Evolutionary conservation across 2,329 filamentous ascomycete genomes (phyloP), one percentile per base, ranked within the genome.

Genomic region (Colletotrichum sp.): DNA sequence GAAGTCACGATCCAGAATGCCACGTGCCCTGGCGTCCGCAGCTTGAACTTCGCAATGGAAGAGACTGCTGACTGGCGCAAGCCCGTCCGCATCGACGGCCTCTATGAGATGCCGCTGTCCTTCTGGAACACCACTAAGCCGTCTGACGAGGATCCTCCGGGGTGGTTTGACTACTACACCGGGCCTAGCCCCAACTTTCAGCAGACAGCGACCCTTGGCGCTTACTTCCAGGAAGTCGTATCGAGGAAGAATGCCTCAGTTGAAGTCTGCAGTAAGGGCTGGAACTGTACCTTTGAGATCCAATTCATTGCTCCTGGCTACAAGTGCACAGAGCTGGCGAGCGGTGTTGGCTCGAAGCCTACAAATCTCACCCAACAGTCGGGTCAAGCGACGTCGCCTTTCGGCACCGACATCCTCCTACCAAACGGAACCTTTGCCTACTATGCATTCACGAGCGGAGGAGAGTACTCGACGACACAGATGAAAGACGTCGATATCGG

Each of bases 281-380:
- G 82, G 81, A 85, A 85, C 67, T 86, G 84, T 57, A 83, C 81
- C 3, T 85, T 83, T 69, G 79, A 77, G 0, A 75, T 84, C 32
- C 77, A 80, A 16, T 85, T 86, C 60, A 79, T 78, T 4, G 84
- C 78, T 5, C 84, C 84, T 0, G 84, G 83, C 2, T 85, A 85
- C 72, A 83, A 83, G 75, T 86, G 84, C 71, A 77, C 78, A 3
- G 79, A 83, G 60, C 64, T 81, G 8, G 80, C 82, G 3, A 80
- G 73, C 19, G 82, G 81, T 5, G 78, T 82, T 4, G 80, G 79
- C 6, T 80, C 81, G 6, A 65, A 71, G n/a, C 70, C 81, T 25
- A 65, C 74, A 28, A 68, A 79, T 28, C 77, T 83, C 7, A 80
- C 73, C 15, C 68, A 75, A 22, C 44, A 78, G 30, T 77, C 82